Percentiles rank a stretch among this genome's conserved stretches.
These are phyloP conservation scores for Cyberlindnera misumaiensis DNA, from an alignment of 805 yeast genomes.

Conservation along the genomic window DNA sequence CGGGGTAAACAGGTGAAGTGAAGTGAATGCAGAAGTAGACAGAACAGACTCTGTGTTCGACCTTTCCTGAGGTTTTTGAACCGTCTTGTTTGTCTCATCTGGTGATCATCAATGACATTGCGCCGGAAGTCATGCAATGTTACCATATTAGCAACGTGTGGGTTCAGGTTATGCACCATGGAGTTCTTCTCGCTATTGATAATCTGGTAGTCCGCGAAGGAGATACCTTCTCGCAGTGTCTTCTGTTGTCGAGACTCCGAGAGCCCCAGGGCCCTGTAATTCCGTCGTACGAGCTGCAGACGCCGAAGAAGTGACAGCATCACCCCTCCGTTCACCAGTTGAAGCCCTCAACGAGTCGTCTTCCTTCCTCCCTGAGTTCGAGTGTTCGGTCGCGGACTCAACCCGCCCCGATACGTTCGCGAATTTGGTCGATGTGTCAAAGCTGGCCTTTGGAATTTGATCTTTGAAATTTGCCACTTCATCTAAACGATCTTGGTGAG, in stretches of 20 bases:
- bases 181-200: constrained; percentile 3
- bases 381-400: too few species aligned
- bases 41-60: constrained; percentile 9
- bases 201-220: constrained; percentile 10
- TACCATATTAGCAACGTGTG: constrained; percentile 7
- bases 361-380: too few species aligned
- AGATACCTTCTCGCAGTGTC: constrained; percentile 5
- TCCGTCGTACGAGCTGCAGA: neutral
- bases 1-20: constrained; percentile 9
- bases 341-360: too few species aligned
- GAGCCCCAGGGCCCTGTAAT: neutral
- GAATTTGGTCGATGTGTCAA: too few species aligned
- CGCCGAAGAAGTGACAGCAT: neutral
- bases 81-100: constrained; percentile 1
- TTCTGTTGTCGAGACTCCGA: neutral
- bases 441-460: too few species aligned
- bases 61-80: constrained; percentile 6
- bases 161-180: constrained; percentile 1
- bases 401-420: too few species aligned
- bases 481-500: neutral
- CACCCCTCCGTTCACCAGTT: too few species aligned
- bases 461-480: neutral
- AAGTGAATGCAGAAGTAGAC: constrained; percentile 12
- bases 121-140: constrained; percentile 9
- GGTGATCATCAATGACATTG: constrained; percentile 6